Conservation (phyloP, 1,284 basidiomycete genomes). For the Pascua sp. region DNA sequence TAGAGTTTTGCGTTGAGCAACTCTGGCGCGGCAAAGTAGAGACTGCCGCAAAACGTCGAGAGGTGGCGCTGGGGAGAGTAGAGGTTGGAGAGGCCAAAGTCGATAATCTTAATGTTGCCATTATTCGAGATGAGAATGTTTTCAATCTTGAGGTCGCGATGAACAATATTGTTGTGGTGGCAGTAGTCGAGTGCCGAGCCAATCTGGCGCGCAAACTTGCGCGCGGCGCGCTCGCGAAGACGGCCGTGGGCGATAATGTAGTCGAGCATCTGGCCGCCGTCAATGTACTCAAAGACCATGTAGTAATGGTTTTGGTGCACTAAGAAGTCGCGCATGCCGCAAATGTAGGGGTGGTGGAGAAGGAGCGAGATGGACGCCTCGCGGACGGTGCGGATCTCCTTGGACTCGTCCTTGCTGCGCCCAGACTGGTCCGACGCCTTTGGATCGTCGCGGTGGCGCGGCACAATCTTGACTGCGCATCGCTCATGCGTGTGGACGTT, state of each 20-base stretch:
- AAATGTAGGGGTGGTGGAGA: slow-evolving; percentile 96
- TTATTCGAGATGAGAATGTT: slow-evolving; percentile 98
- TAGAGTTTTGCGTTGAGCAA: slow-evolving; percentile 94
- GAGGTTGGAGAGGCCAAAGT: slow-evolving; percentile 97
- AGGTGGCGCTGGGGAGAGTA: slow-evolving; percentile 80
- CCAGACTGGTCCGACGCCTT: slow-evolving; percentile 49
- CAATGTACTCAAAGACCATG: slow-evolving; percentile 99
- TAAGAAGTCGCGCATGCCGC: slow-evolving; percentile 98
- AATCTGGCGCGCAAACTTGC: slow-evolving; percentile 96
- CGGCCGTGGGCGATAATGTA: slow-evolving; percentile 99
- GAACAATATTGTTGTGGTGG: slow-evolving; percentile 95
- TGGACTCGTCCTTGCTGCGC: slow-evolving; percentile 81
- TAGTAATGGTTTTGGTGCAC: slow-evolving; percentile 95
- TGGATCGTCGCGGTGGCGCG: slow-evolving; percentile 59
- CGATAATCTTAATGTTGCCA: slow-evolving; percentile 99
- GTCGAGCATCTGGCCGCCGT: slow-evolving; percentile 98
- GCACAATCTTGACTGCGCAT: slow-evolving; percentile 98
- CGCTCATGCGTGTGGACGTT: slow-evolving; percentile 88
- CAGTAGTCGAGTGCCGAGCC: slow-evolving; percentile 94
- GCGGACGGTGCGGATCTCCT: slow-evolving; percentile 91
- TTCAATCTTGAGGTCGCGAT: slow-evolving; percentile 96
- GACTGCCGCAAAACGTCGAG: slow-evolving; percentile 91
- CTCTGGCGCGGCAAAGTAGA: slow-evolving; percentile 98
- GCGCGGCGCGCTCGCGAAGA: slow-evolving; percentile 85
- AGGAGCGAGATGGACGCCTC: slow-evolving; percentile 92